Percentiles rank a stretch among this genome's conserved stretches.
Conservation (phyloP, 2,329 filamentous ascomycete species). For the Colletotrichum falcatum region DNA sequence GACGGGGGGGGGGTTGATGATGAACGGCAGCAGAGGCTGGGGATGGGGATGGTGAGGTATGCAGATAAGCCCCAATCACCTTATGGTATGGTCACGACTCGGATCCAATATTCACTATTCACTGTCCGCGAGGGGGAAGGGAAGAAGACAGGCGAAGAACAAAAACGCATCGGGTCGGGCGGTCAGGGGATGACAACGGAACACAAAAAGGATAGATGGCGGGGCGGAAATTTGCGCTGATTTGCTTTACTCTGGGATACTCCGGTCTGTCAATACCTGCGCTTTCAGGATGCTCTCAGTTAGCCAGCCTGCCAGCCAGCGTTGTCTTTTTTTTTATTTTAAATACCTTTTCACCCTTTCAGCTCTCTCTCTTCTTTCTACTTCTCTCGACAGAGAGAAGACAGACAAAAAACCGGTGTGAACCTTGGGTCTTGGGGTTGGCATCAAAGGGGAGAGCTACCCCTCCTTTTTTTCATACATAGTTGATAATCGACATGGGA, state of each 20-base stretch:
- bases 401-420: not conserved
- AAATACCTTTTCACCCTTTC: too few relatives aligned
- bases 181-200: not conserved
- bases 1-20: not conserved
- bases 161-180: not conserved
- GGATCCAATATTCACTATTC: not conserved
- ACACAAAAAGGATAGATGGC: not conserved
- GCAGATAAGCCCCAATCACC: not conserved
- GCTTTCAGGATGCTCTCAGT: not conserved
- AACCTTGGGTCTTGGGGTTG: not conserved
- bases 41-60: not conserved
- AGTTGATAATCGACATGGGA: not conserved
- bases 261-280: not conserved
- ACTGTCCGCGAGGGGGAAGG: not conserved
- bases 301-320: not conserved
- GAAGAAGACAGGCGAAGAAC: not conserved
- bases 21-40: not conserved
- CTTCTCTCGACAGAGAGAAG: not conserved
- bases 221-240: not conserved
- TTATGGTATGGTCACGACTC: not conserved
- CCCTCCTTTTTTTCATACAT: too few relatives aligned
- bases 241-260: conserved; percentile 3
- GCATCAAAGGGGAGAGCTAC: not conserved
- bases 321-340: not conserved
- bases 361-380: not conserved